These are phyloP conservation scores for Saksenaea vasiformis DNA, from an alignment of 371 early-diverging fungal species.

Conservation along the genomic window DNA sequence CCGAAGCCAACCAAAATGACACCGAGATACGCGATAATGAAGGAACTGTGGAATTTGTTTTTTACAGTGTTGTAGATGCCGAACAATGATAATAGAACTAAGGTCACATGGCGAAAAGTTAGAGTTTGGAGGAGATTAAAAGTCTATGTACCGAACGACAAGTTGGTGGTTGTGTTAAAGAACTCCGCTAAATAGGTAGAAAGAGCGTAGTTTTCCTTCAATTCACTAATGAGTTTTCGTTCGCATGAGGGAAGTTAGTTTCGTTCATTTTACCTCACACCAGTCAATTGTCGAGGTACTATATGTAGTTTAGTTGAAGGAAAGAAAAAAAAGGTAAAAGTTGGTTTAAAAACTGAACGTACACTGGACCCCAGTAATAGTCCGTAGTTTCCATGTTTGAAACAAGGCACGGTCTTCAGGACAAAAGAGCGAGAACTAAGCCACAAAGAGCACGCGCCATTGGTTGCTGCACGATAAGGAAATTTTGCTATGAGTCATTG, in stretches of 20 bases:
- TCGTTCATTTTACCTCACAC: constrained; percentile 35
- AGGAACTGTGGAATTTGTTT: constrained; percentile 51
- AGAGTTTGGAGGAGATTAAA: not conserved
- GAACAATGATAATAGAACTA: constrained; percentile 46
- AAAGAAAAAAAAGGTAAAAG: not conserved
- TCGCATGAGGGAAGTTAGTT: not conserved
- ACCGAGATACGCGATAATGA: constrained; percentile 58
- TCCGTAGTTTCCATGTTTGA: constrained; percentile 9
- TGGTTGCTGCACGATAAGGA: not conserved
- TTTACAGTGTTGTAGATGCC: constrained; percentile 57
- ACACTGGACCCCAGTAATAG: constrained; percentile 39
- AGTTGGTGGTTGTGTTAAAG: constrained; percentile 72
- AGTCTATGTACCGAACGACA: constrained; percentile 49
- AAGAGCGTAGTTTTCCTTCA: constrained; percentile 44
- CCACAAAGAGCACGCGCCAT: not conserved
- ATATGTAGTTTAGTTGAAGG: not conserved
- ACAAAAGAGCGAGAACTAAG: constrained; percentile 8
- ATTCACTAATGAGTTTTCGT: not conserved
- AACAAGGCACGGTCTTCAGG: constrained; percentile 3
- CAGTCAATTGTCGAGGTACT: constrained; percentile 52
- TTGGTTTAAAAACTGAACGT: constrained; percentile 11
- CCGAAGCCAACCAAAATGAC: constrained; percentile 74
- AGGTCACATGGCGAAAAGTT: not conserved
- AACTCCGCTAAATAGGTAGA: constrained; percentile 72
- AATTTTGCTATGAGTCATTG: constrained; percentile 2